Evolutionary conservation across 441 rosid species (phyloP).

Genomic region (Dalechampia spathulata): DNA sequence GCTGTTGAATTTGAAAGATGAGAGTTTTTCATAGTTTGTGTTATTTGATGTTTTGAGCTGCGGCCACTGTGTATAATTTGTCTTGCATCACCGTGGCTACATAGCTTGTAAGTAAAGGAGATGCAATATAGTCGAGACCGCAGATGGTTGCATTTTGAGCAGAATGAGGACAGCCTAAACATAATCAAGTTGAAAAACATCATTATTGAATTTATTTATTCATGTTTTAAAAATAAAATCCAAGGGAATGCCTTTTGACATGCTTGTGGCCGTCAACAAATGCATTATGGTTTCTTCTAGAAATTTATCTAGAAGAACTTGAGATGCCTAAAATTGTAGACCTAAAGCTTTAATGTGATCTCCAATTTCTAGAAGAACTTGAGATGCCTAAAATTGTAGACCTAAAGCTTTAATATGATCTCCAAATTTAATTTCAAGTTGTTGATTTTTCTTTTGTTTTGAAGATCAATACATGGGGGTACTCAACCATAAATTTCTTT

Average conservation of each 20-base stretch:
- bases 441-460: constrained; percentile 5
- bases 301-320: constrained; percentile 1
- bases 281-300: not conserved
- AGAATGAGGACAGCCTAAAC: not conserved
- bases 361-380: not conserved
- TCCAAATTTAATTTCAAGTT: not conserved
- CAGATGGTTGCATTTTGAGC: not conserved
- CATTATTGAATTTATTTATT: not conserved
- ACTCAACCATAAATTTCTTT: constrained; percentile 94
- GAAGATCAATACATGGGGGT: constrained; percentile 97
- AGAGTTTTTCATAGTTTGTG: not conserved
- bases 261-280: not conserved
- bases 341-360: not conserved
- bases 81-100: not conserved
- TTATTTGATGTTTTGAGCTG: not conserved
- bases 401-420: not conserved
- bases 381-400: not conserved
- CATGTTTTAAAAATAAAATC: not conserved
- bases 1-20: not conserved
- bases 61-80: not conserved
- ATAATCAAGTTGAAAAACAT: not conserved
- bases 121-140: not conserved
- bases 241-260: not conserved
- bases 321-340: not conserved
- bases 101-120: not conserved